Evolutionary conservation across 1,284 basidiomycete species (phyloP).

Genomic region (Schizopora paradoxa): DNA sequence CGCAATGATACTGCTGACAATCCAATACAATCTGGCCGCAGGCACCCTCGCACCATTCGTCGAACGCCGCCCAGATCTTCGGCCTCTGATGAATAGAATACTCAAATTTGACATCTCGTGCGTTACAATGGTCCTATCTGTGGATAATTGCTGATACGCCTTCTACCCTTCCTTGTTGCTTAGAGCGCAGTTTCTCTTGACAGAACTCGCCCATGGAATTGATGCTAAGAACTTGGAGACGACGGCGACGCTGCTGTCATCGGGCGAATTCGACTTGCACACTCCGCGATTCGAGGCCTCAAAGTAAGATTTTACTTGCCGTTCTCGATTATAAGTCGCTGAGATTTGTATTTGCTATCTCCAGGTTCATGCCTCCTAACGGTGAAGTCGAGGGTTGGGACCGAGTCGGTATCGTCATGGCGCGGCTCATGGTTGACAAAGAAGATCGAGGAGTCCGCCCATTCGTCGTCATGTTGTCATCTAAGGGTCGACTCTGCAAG

Average conservation of each 20-base stretch:
- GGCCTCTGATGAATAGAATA: constrained; percentile 25
- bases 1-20: constrained; percentile 33
- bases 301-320: too few relatives aligned
- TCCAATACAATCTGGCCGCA: constrained; percentile 39
- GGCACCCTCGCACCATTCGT: constrained; percentile 37
- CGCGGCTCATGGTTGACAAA: constrained; percentile 28
- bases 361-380: constrained; percentile 43
- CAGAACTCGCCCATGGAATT: constrained; percentile 40
- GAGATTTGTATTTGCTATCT: too few relatives aligned
- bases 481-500: constrained; percentile 30
- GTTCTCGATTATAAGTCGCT: too few relatives aligned
- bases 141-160: too few relatives aligned
- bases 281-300: constrained; percentile 32
- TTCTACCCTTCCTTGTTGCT: too few relatives aligned
- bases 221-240: constrained; percentile 38
- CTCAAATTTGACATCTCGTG: constrained; percentile 28
- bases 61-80: constrained; percentile 28
- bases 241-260: constrained; percentile 31
- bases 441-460: constrained; percentile 31
- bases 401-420: constrained; percentile 33
- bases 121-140: too few relatives aligned
- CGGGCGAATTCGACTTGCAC: constrained; percentile 33
- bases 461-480: constrained; percentile 32
- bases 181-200: constrained; percentile 37
- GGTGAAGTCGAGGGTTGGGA: constrained; percentile 28